Base-by-base conservation (phyloP, 2,329 filamentous ascomycete genomes). In the Penicillium brevicompactum region DNA sequence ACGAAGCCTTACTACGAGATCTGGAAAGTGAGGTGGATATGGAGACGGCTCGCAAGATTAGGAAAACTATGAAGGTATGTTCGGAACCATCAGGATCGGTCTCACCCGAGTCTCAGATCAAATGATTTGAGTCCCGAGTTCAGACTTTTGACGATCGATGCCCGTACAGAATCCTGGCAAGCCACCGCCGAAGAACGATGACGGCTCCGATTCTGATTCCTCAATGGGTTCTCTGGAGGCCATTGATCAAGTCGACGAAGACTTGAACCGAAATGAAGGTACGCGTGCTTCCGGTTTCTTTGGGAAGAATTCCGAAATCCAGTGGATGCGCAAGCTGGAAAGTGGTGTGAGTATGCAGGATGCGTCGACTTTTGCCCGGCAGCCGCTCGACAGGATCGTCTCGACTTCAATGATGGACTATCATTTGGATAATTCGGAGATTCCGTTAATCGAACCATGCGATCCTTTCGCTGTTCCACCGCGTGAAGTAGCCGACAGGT, bases 261-360 rank as follows among this genome's bases (percentile, higher is more conserved):
- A 78, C 53, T 60, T 77, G 45, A 73, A 75, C 24, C 69, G 70
- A 16, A 68, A 62, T 14, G 71, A 73, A 31, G 65, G 66, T 14
- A 67, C 70, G 6, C 64, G 72, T 30, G 68, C 71, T 2, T 70
- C 69, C 2, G 74, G 76, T 0, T 78, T 72, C 53, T 73, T 74
- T 56, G 76, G 76, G 13, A 78, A 78, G 55, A 76, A 72, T 45
- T 78, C 76, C 0, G 76, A 78, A 37, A 61, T 76, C 30, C 68
- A 70, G 2, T 78, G 76, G 76, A 69, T 78, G 53, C 75, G 76
- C 44, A 68, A 68, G 18, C 53, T 78, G 10, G 69, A 68, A 2
- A 64, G 72, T 48, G 66, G 67, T 47, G 54, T 67, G 5, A 55
- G 69, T 56, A 51, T 61, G 44, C 62, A 66, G 40, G 53, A 59